phyloP scores from a whole-genome alignment of 805 yeast genomes.

The Teunomyces barrocoloradensis region DNA sequence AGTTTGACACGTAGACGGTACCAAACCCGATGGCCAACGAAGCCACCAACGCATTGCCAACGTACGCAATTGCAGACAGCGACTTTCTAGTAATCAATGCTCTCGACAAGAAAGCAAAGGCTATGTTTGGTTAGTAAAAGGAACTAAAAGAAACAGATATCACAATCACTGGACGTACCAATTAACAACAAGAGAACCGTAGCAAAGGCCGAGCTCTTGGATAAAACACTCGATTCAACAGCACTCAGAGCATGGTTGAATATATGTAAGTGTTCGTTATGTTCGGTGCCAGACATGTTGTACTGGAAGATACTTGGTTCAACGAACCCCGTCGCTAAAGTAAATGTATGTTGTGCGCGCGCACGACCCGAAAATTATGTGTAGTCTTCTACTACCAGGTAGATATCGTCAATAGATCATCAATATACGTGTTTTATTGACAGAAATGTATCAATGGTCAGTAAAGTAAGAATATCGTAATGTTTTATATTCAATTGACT shows the following conservation, averaged over 20 bases:
- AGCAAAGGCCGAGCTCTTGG: conserved; percentile 14
- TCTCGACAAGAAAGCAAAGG: conserved; percentile 28
- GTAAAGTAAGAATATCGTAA: too few species aligned
- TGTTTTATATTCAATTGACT: too few species aligned
- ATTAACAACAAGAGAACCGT: conserved; percentile 23
- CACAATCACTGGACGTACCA: conserved; percentile 14
- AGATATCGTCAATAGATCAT: too few species aligned
- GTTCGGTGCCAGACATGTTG: conserved; percentile 21
- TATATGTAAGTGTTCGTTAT: conserved; percentile 23
- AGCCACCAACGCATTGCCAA: conserved; percentile 32
- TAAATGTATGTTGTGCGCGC: neutral
- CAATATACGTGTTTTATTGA: too few species aligned
- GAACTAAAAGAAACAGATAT: neutral
- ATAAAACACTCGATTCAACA: conserved; percentile 19
- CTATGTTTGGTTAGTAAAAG: conserved; percentile 20
- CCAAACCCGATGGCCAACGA: conserved; percentile 38
- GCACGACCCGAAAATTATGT: neutral
- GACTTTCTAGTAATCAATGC: conserved; percentile 28
- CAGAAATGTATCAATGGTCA: too few species aligned
- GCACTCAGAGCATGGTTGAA: conserved; percentile 21
- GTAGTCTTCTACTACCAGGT: too few species aligned
- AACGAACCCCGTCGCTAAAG: too few species aligned
- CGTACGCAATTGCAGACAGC: conserved; percentile 20
- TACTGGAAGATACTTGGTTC: neutral
- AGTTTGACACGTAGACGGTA: conserved; percentile 37